Evolutionary conservation across 2,329 filamentous ascomycete species (phyloP).

Genomic region (Fusarium hostae): DNA sequence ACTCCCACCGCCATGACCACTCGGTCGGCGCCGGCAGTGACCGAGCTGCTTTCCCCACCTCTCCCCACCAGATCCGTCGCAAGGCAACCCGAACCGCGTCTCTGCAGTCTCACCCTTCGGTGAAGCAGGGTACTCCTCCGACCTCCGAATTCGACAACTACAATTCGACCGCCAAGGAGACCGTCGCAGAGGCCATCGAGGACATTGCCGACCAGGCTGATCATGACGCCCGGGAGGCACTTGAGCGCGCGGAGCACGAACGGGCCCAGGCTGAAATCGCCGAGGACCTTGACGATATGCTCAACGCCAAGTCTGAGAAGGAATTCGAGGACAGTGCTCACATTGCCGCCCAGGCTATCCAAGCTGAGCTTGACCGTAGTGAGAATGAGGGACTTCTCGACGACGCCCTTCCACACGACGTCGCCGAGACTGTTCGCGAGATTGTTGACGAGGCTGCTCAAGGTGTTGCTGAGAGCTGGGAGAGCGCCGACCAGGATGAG

Average conservation of each 20-base stretch:
- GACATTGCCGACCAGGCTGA: conserved; percentile 68
- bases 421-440: conserved; percentile 54
- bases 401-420: conserved; percentile 50
- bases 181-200: conserved; percentile 75
- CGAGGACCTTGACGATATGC: conserved; percentile 59
- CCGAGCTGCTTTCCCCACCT: conserved; percentile 57
- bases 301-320: conserved; percentile 62
- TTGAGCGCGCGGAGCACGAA: conserved; percentile 66
- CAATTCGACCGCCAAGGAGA: conserved; percentile 66
- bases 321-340: conserved; percentile 64
- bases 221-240: conserved; percentile 70
- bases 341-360: conserved; percentile 59
- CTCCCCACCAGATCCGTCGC: conserved; percentile 56
- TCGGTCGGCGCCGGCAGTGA: conserved; percentile 52
- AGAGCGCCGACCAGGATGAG: conserved; percentile 82
- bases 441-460: conserved; percentile 61
- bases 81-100: conserved; percentile 52
- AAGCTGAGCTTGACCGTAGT: conserved; percentile 65
- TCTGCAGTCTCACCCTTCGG: conserved; percentile 44
- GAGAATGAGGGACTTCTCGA: conserved; percentile 66
- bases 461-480: conserved; percentile 87
- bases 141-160: conserved; percentile 47
- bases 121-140: conserved; percentile 46
- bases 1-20: conserved; percentile 52
- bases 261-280: conserved; percentile 59